phyloP scores from a whole-genome alignment of 225 moss, liverwort and hornwort genomes.

The Thuidium tamariscinum region DNA sequence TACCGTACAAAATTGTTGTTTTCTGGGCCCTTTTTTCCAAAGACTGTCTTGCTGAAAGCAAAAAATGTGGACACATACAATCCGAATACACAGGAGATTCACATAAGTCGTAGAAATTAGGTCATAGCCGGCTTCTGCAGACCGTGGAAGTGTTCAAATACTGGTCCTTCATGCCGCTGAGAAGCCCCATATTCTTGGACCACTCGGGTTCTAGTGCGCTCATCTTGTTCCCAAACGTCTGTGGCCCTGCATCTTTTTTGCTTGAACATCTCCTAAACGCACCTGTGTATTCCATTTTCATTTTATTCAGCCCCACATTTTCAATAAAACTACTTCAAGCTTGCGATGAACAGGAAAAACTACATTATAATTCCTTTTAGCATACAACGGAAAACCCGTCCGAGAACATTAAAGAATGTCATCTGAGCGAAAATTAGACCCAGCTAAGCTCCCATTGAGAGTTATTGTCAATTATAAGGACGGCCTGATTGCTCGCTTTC shows the following conservation, averaged over 20 bases:
- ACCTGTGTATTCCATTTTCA: neutral
- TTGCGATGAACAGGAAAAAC: neutral
- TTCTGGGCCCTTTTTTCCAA: neutral
- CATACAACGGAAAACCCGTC: neutral
- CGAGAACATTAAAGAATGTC: neutral
- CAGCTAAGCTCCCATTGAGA: neutral
- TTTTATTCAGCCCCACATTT: neutral
- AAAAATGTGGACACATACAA: neutral
- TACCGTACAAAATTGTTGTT: neutral
- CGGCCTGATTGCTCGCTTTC: neutral
- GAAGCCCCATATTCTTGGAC: constrained; percentile 82
- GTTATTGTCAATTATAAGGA: neutral
- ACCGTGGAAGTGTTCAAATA: constrained; percentile 24
- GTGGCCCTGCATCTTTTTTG: neutral
- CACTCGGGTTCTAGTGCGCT: constrained; percentile 63
- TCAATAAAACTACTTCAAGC: neutral
- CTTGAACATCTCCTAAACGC: neutral
- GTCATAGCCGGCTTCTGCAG: neutral
- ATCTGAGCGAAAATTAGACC: neutral
- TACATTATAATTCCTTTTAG: neutral
- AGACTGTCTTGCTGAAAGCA: neutral
- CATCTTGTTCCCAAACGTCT: constrained; percentile 35
- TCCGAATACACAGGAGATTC: neutral
- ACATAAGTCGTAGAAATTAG: neutral
- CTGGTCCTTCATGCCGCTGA: constrained; percentile 51